Conservation (phyloP, 2,329 filamentous ascomycete genomes). For the Stagonosporopsis chrysanthemi region DNA sequence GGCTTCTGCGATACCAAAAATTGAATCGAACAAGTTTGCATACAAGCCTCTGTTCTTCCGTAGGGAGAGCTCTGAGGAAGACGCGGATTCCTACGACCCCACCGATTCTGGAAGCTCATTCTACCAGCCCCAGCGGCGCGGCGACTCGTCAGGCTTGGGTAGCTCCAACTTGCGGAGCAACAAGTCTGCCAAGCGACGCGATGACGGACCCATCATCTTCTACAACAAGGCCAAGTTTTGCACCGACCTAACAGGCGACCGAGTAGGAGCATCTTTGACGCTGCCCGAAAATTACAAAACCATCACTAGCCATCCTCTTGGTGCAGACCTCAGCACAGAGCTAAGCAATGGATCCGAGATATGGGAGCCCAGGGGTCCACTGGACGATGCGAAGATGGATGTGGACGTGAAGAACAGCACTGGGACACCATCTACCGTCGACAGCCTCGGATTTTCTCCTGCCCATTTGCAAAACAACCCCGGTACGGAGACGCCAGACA, state of each 20-base stretch:
- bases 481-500: slow-evolving; percentile 33
- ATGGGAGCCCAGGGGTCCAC: slow-evolving; percentile 35
- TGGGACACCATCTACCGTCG: slow-evolving; percentile 36
- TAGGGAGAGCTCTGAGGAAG: slow-evolving; percentile 52
- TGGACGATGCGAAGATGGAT: slow-evolving; percentile 34
- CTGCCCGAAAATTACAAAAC: slow-evolving; percentile 39
- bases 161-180: slow-evolving; percentile 58
- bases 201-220: slow-evolving; percentile 81
- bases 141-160: slow-evolving; percentile 53
- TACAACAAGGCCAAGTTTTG: slow-evolving; percentile 83
- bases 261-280: slow-evolving; percentile 26
- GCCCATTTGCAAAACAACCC: slow-evolving; percentile 36
- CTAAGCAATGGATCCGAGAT: slow-evolving; percentile 34
- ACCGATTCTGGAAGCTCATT: slow-evolving; percentile 40
- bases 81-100: slow-evolving; percentile 47
- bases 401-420: slow-evolving; percentile 39
- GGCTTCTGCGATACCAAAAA: slow-evolving; percentile 31
- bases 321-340: slow-evolving; percentile 16
- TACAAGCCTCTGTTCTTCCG: slow-evolving; percentile 60
- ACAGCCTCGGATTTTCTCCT: slow-evolving; percentile 50
- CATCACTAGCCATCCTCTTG: slow-evolving; percentile 45
- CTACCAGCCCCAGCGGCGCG: slow-evolving; percentile 36
- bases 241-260: slow-evolving; percentile 78
- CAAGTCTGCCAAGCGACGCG: slow-evolving; percentile 59
- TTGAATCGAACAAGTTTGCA: slow-evolving; percentile 46